Conservation (phyloP, 768 basidiomycete genomes). For the Auriscalpium vulgare region DNA sequence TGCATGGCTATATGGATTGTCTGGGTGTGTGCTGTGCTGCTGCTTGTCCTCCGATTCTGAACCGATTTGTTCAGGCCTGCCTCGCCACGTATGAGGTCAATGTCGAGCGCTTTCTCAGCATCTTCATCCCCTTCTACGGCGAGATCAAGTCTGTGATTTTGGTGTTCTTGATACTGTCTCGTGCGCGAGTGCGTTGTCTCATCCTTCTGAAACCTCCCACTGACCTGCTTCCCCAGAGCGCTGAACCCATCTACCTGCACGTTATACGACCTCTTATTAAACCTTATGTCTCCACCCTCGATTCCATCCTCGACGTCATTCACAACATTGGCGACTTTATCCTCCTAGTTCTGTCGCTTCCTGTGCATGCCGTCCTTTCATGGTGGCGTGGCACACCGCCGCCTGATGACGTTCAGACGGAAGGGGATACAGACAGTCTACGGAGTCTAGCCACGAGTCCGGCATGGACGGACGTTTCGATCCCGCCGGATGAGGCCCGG, state of each 20-base stretch:
- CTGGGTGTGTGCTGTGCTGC: conserved; percentile 47
- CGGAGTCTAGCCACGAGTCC: conserved; percentile 2
- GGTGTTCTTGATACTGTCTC: conserved; percentile 67
- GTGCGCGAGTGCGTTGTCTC: conserved; percentile 47
- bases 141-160: conserved; percentile 71
- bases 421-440: conserved; percentile 13
- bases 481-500: background rate
- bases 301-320: conserved; percentile 51
- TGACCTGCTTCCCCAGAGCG: conserved; percentile 43
- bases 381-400: conserved; percentile 22
- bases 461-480: background rate
- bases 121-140: conserved; percentile 79
- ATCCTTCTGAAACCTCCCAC: background rate
- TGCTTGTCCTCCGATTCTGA: conserved; percentile 2
- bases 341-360: conserved; percentile 35
- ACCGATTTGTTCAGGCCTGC: conserved; percentile 45
- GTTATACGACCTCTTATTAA: conserved; percentile 71
- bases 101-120: conserved; percentile 52
- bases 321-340: conserved; percentile 59
- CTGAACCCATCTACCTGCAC: conserved; percentile 80
- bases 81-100: conserved; percentile 61
- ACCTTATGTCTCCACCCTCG: conserved; percentile 63
- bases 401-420: conserved; percentile 7
- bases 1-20: conserved; percentile 79
- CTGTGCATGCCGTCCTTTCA: conserved; percentile 27